Evolutionary conservation across 148 eudicot genomes (phyloP).

Genomic region (Camellia japonica): DNA sequence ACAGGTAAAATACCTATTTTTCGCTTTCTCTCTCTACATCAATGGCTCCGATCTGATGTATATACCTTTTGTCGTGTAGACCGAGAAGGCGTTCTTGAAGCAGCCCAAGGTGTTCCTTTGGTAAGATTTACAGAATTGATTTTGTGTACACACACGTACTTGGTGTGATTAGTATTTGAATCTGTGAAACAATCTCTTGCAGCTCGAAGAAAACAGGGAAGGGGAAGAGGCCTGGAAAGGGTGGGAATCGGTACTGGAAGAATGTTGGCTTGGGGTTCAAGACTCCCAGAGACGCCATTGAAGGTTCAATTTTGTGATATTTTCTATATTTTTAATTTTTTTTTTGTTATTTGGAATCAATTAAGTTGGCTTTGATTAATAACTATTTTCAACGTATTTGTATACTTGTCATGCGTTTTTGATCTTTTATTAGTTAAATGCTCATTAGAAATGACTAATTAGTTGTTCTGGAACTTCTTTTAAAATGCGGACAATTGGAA

Average conservation of each 20-base stretch:
- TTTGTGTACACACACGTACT: neutral
- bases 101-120: constrained; percentile 48
- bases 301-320: constrained; percentile 19
- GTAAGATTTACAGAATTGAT: constrained; percentile 10
- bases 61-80: constrained; percentile 14
- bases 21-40: neutral
- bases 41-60: neutral
- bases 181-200: neutral
- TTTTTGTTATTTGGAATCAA: neutral
- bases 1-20: constrained; percentile 8
- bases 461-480: too few species aligned
- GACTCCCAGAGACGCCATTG: constrained; percentile 38
- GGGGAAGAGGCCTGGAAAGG: constrained; percentile 41
- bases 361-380: neutral
- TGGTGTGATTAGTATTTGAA: neutral
- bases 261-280: constrained; percentile 35
- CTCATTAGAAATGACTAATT: too few species aligned
- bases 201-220: constrained; percentile 32
- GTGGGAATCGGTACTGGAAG: constrained; percentile 34
- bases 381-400: neutral
- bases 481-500: too few species aligned
- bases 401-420: neutral
- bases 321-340: neutral
- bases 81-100: constrained; percentile 50
- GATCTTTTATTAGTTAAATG: too few species aligned